A percentile compares a stretch with the other conserved stretches of the same genome.
Conservation (phyloP, 257 asterid genomes). For the Solanum rostratum region DNA sequence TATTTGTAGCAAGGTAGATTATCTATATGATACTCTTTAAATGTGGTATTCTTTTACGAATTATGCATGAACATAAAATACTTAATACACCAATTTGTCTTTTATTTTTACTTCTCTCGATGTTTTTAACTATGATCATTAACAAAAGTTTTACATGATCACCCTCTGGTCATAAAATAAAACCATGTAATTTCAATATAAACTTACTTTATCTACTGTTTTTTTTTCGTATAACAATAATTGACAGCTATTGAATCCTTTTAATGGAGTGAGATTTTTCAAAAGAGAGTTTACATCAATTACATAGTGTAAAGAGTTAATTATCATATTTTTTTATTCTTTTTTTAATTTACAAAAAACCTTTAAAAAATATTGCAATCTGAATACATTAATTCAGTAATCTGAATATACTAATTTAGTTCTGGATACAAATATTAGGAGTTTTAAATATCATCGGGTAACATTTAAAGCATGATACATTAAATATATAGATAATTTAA, state of each 20-base stretch:
- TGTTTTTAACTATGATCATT: background rate
- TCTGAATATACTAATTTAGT: no score
- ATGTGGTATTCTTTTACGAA: rapidly evolving
- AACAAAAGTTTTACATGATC: background rate
- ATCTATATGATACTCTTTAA: background rate
- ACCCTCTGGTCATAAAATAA: background rate
- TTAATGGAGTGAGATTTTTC: background rate
- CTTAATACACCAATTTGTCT: background rate
- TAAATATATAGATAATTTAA: no score
- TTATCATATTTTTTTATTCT: no score
- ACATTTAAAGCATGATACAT: no score
- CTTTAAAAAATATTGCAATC: no score
- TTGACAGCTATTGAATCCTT: background rate
- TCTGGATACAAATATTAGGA: no score
- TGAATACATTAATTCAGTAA: no score
- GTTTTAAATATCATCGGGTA: no score
- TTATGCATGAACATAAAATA: background rate
- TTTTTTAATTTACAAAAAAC: no score
- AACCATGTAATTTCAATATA: background rate
- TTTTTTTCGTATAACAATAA: background rate
- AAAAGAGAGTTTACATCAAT: no score
- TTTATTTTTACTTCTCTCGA: background rate
- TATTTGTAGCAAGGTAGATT: background rate
- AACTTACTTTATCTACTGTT: background rate
- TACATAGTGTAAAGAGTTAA: no score